Evolutionary conservation across 352 stramenopile species (phyloP).

Genomic region (Pythium coloratum): DNA sequence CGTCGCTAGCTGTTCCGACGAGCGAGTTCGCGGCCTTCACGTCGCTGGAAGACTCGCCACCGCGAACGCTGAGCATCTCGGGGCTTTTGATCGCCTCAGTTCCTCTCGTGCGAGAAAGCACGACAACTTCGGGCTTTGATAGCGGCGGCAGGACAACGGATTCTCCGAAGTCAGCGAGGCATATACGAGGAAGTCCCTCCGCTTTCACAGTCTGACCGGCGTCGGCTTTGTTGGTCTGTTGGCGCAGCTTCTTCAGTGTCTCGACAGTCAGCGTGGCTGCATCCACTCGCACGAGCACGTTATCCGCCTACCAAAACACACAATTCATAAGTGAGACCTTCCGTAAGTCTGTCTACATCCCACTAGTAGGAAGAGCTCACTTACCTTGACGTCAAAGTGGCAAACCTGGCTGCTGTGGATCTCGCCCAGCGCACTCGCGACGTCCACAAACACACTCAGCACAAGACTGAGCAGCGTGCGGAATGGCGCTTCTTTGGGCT

Average conservation of each 20-base stretch:
- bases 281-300: conserved; percentile 52
- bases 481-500: conserved; percentile 30
- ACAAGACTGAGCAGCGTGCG: conserved; percentile 43
- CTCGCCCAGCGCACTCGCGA: conserved; percentile 32
- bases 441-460: conserved; percentile 43
- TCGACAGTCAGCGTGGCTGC: conserved; percentile 34
- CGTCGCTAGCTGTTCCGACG: conserved; percentile 52
- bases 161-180: conserved; percentile 76
- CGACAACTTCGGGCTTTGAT: conserved; percentile 11
- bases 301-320: conserved; percentile 43
- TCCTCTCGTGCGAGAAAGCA: conserved; percentile 47
- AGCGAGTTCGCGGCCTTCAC: conserved; percentile 3
- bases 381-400: conserved; percentile 76
- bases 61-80: conserved; percentile 61
- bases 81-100: conserved; percentile 81
- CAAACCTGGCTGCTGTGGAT: conserved; percentile 49
- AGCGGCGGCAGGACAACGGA: conserved; percentile 31
- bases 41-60: conserved; percentile 10
- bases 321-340: neutral
- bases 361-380: neutral
- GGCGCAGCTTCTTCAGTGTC: conserved; percentile 27
- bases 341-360: neutral
- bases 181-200: conserved; percentile 30
- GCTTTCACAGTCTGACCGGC: conserved; percentile 16
- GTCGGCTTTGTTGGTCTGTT: conserved; percentile 26